These are phyloP conservation scores for Ustilago vetiveriae DNA, from an alignment of 1,284 basidiomycete species.

Conservation along the genomic window DNA sequence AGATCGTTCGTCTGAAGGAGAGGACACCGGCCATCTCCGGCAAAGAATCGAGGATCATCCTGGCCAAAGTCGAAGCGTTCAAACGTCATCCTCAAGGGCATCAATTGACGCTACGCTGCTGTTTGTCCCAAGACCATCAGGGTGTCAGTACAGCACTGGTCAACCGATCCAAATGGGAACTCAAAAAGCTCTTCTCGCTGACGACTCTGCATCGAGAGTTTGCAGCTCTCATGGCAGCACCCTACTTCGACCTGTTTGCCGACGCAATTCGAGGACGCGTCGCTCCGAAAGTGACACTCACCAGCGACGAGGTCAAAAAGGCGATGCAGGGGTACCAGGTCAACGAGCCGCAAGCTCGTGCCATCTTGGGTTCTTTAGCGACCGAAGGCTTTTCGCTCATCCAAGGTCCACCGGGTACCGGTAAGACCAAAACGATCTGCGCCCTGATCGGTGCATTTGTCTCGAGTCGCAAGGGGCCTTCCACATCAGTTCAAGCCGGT, in stretches of 20 bases:
- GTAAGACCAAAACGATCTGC: constrained; percentile 98
- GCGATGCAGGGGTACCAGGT: constrained; percentile 79
- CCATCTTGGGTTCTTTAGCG: constrained; percentile 80
- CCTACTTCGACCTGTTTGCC: constrained; percentile 80
- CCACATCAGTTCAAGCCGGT: constrained; percentile 37
- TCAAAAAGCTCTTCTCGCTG: constrained; percentile 86
- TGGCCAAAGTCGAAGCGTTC: constrained; percentile 84
- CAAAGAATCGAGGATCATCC: constrained; percentile 69
- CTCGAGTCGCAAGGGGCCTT: constrained; percentile 67
- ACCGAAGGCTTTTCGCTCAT: constrained; percentile 88
- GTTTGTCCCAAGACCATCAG: constrained; percentile 68
- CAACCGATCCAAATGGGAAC: constrained; percentile 76
- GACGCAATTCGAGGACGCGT: constrained; percentile 77
- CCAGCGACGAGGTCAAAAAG: constrained; percentile 69
- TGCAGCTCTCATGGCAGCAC: constrained; percentile 82
- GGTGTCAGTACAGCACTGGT: constrained; percentile 67
- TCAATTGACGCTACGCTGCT: constrained; percentile 69
- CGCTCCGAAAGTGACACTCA: constrained; percentile 70
- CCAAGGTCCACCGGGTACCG: constrained; percentile 97
- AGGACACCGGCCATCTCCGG: constrained; percentile 80
- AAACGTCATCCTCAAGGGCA: constrained; percentile 71
- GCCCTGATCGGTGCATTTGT: constrained; percentile 88
- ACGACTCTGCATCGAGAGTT: constrained; percentile 93
- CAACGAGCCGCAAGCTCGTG: constrained; percentile 93
- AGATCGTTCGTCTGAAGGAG: constrained; percentile 80